Conservation (phyloP, 2,329 filamentous ascomycete species). For the Septoria linicola region DNA sequence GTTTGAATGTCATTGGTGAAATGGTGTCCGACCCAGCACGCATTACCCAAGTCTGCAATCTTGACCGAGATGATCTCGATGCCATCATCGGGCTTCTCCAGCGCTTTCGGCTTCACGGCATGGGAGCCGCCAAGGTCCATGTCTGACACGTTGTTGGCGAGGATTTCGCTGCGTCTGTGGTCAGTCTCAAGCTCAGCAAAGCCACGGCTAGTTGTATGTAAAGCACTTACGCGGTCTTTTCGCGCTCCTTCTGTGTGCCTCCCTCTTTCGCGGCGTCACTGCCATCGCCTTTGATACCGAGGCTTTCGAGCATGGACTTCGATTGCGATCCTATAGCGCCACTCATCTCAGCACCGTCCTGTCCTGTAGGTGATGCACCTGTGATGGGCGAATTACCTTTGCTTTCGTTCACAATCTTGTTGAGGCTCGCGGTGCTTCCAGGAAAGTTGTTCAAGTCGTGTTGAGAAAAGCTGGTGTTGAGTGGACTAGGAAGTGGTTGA, state of each 20-base stretch:
- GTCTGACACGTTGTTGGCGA: constrained; percentile 89
- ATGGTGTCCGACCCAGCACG: constrained; percentile 97
- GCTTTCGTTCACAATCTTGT: constrained; percentile 75
- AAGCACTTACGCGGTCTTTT: constrained; percentile 83
- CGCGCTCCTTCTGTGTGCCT: constrained; percentile 71
- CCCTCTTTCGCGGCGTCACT: constrained; percentile 30
- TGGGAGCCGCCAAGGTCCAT: constrained; percentile 82
- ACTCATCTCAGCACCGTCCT: constrained; percentile 54
- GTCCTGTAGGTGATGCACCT: constrained; percentile 42
- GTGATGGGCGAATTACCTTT: constrained; percentile 54
- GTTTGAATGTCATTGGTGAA: constrained; percentile 99
- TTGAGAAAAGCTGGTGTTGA: constrained; percentile 87
- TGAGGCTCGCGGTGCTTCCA: constrained; percentile 68
- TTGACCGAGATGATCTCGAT: constrained; percentile 92
- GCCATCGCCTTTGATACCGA: constrained; percentile 49
- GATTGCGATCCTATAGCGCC: constrained; percentile 50
- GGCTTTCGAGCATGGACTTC: constrained; percentile 60
- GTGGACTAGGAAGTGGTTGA: constrained; percentile 89
- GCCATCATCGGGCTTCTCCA: constrained; percentile 55
- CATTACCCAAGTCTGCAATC: constrained; percentile 96
- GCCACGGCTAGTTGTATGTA: constrained; percentile 14
- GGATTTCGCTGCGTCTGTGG: constrained; percentile 58
- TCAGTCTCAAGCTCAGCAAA: constrained; percentile 30
- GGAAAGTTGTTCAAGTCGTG: constrained; percentile 64
- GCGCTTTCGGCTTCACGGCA: constrained; percentile 58